Evolutionary conservation across 352 stramenopile species (phyloP), one percentile per base, ranked within the genome.

Genomic region (Phytopythium chamaehyphon): DNA sequence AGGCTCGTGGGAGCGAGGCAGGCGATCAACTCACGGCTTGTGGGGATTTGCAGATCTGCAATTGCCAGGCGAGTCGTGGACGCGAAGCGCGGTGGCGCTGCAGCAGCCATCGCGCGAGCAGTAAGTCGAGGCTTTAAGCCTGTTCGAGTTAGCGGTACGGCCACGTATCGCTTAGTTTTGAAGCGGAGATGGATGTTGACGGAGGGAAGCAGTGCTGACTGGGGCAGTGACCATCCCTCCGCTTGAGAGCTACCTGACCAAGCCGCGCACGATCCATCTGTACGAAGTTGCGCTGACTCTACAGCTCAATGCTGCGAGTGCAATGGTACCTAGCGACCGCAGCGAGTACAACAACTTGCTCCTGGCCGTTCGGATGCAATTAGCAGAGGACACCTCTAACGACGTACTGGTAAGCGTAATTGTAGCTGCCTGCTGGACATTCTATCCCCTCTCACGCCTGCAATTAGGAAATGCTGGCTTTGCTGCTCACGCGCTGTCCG

Each of bases 281-380:
- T 55, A 55, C 21, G 35, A 57, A 1, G 54, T 83, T 40, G 73
- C 64, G 14, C 66, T 67, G 28, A 65, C 61, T 2, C 55, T 83
- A 16, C 67, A 81, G 37, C 59, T 61, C 26, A 81, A 79, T 55
- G 62, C 59, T 26, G 47, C 75, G 16, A 65, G 71, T 55, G 67
- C 68, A 37, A 64, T 60, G 31, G 57, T 56, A 22, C 33, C 55
- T 24, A 16, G 50, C 7, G 43, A 66, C 15, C 36, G 44, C 5
- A 45, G 69, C 22, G 57, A 52, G 10, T 80, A 76, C 22, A 15
- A 36, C 5, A 37, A 18, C 8, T 78, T 80, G 44, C 39, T 83
- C 14, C 39, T 47, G 19, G 55, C 60, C 15, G 22, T 78, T 8
- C 40, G 18, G 38, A 19, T 6, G 15, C 65, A 52, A 21, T 71